phyloP scores from a whole-genome alignment of 768 basidiomycete genomes.

The Lentinula detonsa region DNA sequence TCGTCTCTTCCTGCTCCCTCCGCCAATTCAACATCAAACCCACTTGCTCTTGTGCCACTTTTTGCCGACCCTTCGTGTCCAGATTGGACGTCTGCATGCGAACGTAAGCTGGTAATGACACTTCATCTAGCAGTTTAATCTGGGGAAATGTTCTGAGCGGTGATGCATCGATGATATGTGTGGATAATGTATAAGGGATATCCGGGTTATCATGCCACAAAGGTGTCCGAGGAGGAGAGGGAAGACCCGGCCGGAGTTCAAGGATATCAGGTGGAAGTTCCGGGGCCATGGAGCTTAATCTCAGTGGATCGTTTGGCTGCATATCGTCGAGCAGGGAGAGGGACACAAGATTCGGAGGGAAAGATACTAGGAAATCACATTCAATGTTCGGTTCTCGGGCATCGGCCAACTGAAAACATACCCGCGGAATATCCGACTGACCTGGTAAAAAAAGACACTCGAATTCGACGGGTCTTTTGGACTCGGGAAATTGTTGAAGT shows the following conservation, averaged over 20 bases:
- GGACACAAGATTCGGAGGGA: not conserved
- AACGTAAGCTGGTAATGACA: conserved; percentile 15
- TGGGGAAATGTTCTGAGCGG: conserved; percentile 35
- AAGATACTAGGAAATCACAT: not conserved
- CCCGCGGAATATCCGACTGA: no score
- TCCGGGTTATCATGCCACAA: conserved; percentile 1
- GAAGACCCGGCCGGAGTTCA: not conserved
- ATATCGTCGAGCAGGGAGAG: not conserved
- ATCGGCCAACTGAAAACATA: not conserved
- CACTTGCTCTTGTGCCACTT: conserved; percentile 18
- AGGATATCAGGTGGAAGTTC: not conserved
- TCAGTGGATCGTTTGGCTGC: not conserved
- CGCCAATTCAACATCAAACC: conserved; percentile 22
- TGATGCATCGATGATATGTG: conserved; percentile 50
- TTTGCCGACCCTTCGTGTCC: conserved; percentile 24
- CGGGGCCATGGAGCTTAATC: not conserved
- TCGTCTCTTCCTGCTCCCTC: conserved; percentile 15
- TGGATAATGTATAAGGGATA: conserved; percentile 33
- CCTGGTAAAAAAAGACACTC: no score
- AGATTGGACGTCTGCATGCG: conserved; percentile 17
- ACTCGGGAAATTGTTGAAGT: no score
- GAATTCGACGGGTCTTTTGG: no score
- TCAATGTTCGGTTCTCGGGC: not conserved
- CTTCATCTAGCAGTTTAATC: conserved; percentile 25
- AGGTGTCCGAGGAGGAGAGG: not conserved